Evolutionary conservation across 106 monocot genomes (phyloP).

Genomic region (Agapanthus africanus): DNA sequence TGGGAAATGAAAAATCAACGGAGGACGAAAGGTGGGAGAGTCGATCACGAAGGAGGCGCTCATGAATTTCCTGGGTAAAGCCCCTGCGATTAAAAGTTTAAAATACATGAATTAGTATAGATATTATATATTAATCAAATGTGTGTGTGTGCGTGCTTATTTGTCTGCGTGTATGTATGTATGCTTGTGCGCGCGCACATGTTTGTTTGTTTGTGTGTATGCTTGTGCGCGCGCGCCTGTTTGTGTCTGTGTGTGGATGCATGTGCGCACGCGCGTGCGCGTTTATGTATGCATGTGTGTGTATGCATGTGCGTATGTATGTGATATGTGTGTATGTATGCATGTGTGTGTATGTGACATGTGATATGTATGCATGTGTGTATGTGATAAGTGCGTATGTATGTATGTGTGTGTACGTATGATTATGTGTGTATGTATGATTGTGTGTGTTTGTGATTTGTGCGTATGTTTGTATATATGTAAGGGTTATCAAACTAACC

Average conservation of each 20-base stretch:
- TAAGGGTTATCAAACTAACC: too few species aligned
- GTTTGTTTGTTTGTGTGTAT: background rate
- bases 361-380: background rate
- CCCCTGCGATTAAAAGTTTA: too few species aligned
- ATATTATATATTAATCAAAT: too few species aligned
- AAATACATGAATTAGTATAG: too few species aligned
- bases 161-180: too few species aligned
- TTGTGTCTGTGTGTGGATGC: background rate
- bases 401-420: background rate
- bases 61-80: too few species aligned
- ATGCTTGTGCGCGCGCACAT: too few species aligned
- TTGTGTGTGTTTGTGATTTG: background rate
- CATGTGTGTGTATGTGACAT: background rate
- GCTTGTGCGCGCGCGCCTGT: background rate
- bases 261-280: background rate
- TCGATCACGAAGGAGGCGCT: too few species aligned
- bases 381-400: background rate
- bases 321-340: background rate
- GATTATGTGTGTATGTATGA: background rate
- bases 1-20: too few species aligned
- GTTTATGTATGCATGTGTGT: background rate
- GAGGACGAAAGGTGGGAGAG: too few species aligned
- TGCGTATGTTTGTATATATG: too few species aligned
- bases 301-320: background rate
- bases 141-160: too few species aligned